A percentile compares a stretch with the other conserved stretches of the same genome.
Conservation (phyloP, 306 rosid genomes). For the Quercus parvula region DNA sequence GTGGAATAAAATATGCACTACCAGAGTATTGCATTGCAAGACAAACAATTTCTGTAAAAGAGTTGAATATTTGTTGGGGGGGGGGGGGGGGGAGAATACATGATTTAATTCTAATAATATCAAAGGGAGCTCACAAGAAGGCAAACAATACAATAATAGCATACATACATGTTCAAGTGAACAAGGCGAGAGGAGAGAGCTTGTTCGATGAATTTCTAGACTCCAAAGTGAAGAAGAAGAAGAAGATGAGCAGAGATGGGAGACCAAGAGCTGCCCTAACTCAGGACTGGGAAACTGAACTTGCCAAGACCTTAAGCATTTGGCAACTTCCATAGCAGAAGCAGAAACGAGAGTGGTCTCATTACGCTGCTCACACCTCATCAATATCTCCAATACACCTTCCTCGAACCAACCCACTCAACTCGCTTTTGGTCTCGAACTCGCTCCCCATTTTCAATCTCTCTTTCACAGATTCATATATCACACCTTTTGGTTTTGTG, state of each 20-base stretch:
- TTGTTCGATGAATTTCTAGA: conserved; percentile 56
- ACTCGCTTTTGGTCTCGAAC: not conserved
- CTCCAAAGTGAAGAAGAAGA: conserved; percentile 19
- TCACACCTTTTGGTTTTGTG: too few relatives aligned
- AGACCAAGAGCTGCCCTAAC: conserved; percentile 47
- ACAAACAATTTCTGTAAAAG: not conserved
- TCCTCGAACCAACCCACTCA: conserved; percentile 20
- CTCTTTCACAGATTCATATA: too few relatives aligned
- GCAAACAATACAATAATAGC: conserved; percentile 10
- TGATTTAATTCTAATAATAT: not conserved
- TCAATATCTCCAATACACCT: conserved; percentile 28
- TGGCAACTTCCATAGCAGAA: conserved; percentile 43
- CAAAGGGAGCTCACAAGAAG: conserved; percentile 8
- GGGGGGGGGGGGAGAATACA: not conserved
- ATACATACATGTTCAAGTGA: conserved; percentile 60
- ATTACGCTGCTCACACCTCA: conserved; percentile 24
- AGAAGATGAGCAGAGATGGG: conserved; percentile 34
- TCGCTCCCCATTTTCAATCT: conserved; percentile 18
- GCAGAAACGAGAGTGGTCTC: conserved; percentile 18
- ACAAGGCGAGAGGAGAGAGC: conserved; percentile 62
- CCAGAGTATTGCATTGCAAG: not conserved
- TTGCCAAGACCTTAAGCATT: conserved; percentile 18
- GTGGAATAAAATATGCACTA: not conserved
- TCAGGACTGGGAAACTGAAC: conserved; percentile 44
- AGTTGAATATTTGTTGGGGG: not conserved